These are phyloP conservation scores for Lachnellula occidentalis DNA, from an alignment of 2,329 filamentous ascomycete genomes.

Conservation along the genomic window DNA sequence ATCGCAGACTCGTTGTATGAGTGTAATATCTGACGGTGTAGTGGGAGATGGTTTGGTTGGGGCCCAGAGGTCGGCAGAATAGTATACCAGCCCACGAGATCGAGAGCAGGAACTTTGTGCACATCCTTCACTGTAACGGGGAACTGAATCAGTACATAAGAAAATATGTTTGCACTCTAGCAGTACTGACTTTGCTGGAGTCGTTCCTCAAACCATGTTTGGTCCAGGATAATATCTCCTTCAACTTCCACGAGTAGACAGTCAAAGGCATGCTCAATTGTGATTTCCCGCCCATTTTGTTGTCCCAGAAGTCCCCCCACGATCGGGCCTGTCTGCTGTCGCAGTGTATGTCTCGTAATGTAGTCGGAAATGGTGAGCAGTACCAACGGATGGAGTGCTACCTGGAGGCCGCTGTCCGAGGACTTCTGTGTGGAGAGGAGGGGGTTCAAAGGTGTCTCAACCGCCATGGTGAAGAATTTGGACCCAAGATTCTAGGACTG, in stretches of 20 bases:
- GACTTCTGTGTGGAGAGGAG: slow-evolving; percentile 62
- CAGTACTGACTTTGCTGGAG: slow-evolving; percentile 72
- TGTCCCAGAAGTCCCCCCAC: slow-evolving; percentile 86
- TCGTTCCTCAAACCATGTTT: slow-evolving; percentile 68
- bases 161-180: neutral
- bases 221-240: slow-evolving; percentile 57
- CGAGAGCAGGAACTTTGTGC: slow-evolving; percentile 75
- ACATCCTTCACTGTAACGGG: slow-evolving; percentile 68
- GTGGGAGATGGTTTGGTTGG: slow-evolving; percentile 56
- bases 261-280: slow-evolving; percentile 89
- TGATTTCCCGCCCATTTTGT: slow-evolving; percentile 85
- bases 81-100: slow-evolving; percentile 91
- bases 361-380: slow-evolving; percentile 96
- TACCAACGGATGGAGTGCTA: slow-evolving; percentile 86
- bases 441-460: slow-evolving; percentile 40
- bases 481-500: too few species aligned
- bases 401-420: slow-evolving; percentile 61
- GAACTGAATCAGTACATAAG: slow-evolving; percentile 2
- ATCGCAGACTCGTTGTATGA: slow-evolving; percentile 77
- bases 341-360: slow-evolving; percentile 82
- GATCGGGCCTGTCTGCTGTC: slow-evolving; percentile 68
- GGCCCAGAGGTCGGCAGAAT: slow-evolving; percentile 70
- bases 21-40: slow-evolving; percentile 72
- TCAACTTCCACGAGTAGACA: slow-evolving; percentile 51
- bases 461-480: slow-evolving; percentile 40